Evolutionary conservation across 176 grass and related monocot genomes (phyloP), one percentile per base, ranked within the genome.

Genomic region (Lolium perenne): DNA sequence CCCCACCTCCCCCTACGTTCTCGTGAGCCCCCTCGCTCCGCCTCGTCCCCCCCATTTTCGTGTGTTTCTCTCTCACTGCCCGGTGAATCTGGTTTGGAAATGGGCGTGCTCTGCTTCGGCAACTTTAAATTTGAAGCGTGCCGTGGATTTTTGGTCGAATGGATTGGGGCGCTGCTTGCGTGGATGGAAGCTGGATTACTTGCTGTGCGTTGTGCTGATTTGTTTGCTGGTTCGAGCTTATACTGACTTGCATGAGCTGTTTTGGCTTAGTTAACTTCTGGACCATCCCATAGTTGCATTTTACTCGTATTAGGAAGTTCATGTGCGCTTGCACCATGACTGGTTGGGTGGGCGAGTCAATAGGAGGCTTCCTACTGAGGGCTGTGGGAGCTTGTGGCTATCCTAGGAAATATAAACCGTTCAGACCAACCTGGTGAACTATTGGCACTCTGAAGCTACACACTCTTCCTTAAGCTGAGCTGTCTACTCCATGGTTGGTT

Each of bases 1-100:
- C 79, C 93, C 95, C 32, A 94, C 85, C 29, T 98, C 93, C 17
- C 96, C 86, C n/a, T 95, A 98, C 64, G 92, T 82, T n/a, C 96
- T 94, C 13, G 93, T 98, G 80, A 94, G 96, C 55, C 78, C 76
- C 62, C 68, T 58, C 59, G 21, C 16, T 38, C 40, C 1, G 14
- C 50, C 79, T 47, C n/a, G 11, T 26, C 32, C 32, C 2, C 11
- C 47, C 20, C 26, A 11, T 56, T 5, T 41, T n/a, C 32, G 32
- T 10, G 2, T 9, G 18, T 13, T 14, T 47, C 59, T 75, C 16
- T 22, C 38, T 25, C 18, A 9, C 9, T 20, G 40, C 6, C 25
- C 63, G 76, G 40, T 54, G 57, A 91, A 80, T 76, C 75, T 71
- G 68, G 74, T 57, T 43, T 55, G 2, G 49, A 83, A 87, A 80